phyloP scores from a whole-genome alignment of 495 filamentous ascomycete genomes.

The Emericellopsis terricola region DNA sequence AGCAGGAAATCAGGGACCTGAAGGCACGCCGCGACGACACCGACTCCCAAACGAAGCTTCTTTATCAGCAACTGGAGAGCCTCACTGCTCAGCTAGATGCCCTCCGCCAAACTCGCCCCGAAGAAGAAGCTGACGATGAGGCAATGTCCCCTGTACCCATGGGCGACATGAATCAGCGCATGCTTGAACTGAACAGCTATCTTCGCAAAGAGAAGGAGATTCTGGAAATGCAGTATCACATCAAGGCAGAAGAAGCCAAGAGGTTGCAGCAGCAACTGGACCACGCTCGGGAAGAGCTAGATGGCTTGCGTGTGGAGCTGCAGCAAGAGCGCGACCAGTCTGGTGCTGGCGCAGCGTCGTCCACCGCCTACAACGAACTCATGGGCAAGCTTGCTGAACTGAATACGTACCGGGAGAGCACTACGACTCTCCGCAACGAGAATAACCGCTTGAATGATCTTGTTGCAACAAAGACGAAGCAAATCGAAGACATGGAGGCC shows the following conservation, averaged over 20 bases:
- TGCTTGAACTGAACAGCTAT: conserved; percentile 79
- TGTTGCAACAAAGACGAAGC: conserved; percentile 52
- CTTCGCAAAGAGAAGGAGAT: conserved; percentile 95
- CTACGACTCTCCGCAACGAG: conserved; percentile 69
- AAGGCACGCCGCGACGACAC: conserved; percentile 63
- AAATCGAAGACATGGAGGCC: conserved; percentile 52
- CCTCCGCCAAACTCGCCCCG: conserved; percentile 53
- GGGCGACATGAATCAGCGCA: conserved; percentile 42
- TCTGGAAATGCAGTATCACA: conserved; percentile 81
- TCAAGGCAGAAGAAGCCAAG: conserved; percentile 70
- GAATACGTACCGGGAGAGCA: conserved; percentile 88
- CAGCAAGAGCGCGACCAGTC: conserved; percentile 72
- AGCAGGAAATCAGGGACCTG: conserved; percentile 65
- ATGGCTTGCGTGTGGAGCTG: conserved; percentile 70
- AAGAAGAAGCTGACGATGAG: conserved; percentile 26
- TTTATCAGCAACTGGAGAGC: conserved; percentile 76
- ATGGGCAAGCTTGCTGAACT: conserved; percentile 89
- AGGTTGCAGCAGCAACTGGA: conserved; percentile 79
- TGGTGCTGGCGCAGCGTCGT: conserved; percentile 47
- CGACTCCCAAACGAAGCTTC: conserved; percentile 64
- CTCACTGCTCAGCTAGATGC: conserved; percentile 58
- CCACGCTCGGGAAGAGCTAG: conserved; percentile 67
- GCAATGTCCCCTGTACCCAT: conserved; percentile 16
- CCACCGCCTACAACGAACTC: conserved; percentile 65
- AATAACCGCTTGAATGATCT: conserved; percentile 58